phyloP scores from a whole-genome alignment of 2,329 filamentous ascomycete species.

The Neonectria faginata region DNA sequence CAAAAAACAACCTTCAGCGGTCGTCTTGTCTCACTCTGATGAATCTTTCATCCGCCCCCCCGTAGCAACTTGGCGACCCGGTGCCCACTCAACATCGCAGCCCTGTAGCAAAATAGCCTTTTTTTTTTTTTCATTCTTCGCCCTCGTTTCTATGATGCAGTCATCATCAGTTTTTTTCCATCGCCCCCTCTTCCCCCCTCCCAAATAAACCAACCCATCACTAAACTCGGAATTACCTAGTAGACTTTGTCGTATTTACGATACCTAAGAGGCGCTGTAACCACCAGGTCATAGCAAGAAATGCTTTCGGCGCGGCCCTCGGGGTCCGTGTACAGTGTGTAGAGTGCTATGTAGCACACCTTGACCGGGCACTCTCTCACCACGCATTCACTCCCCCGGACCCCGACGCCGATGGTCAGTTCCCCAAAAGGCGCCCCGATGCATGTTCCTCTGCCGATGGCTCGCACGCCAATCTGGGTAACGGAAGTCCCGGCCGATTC shows the following conservation, averaged over 20 bases:
- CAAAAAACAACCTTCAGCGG: background rate
- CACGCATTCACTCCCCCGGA: background rate
- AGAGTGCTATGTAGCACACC: background rate
- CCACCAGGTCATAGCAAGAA: background rate
- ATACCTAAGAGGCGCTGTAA: conserved; percentile 1
- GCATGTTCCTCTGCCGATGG: background rate
- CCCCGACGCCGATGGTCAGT: background rate
- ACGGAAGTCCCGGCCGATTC: background rate
- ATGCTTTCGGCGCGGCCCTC: background rate
- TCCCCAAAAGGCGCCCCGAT: background rate
- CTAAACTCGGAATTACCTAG: background rate
- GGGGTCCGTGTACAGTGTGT: background rate
- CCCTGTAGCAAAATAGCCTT: background rate
- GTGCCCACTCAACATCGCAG: background rate
- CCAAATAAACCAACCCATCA: background rate
- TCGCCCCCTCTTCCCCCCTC: background rate
- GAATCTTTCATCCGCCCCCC: conserved; percentile 7
- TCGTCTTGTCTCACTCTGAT: background rate
- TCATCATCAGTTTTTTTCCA: conserved; percentile 6
- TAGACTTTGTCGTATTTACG: background rate
- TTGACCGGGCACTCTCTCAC: background rate
- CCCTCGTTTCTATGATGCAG: background rate
- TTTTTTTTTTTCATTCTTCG: background rate
- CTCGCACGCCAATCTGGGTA: background rate
- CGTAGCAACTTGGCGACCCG: background rate